Conservation (phyloP, 148 eudicot species). For the Silene uniflora region DNA sequence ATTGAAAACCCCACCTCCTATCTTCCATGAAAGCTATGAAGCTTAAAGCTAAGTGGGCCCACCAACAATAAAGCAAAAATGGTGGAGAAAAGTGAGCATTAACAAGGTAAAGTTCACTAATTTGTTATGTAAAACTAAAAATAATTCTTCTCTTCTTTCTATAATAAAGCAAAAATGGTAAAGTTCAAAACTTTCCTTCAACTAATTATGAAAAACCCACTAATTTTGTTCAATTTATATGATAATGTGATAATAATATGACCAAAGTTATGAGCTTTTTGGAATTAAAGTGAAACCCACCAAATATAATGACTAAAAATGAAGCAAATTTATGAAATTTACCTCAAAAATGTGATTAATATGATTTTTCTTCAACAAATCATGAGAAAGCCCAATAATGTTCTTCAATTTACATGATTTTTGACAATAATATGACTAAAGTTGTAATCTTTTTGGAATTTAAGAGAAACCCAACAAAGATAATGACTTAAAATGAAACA, state of each 20-base stretch:
- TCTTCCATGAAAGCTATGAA: conserved; percentile 35
- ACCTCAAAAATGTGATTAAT: too few species aligned
- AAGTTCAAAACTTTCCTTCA: conserved; percentile 12
- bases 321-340: too few species aligned
- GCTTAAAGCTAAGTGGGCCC: conserved; percentile 20
- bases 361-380: too few species aligned
- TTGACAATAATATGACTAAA: neutral
- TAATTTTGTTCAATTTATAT: neutral
- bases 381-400: too few species aligned
- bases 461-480: too few species aligned
- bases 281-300: conserved; percentile 20
- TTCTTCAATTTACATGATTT: too few species aligned
- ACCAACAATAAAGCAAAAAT: conserved; percentile 3
- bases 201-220: neutral
- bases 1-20: conserved; percentile 33
- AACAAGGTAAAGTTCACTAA: conserved; percentile 18
- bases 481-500: too few species aligned
- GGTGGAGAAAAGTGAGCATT: neutral
- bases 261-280: neutral
- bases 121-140: conserved; percentile 1
- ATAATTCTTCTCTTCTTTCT: neutral
- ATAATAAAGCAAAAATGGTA: conserved; percentile 11
- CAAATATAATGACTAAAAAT: neutral
- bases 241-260: neutral
- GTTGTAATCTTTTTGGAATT: too few species aligned